These are phyloP conservation scores for Candida succiphila DNA, from an alignment of 805 yeast species.

Conservation along the genomic window DNA sequence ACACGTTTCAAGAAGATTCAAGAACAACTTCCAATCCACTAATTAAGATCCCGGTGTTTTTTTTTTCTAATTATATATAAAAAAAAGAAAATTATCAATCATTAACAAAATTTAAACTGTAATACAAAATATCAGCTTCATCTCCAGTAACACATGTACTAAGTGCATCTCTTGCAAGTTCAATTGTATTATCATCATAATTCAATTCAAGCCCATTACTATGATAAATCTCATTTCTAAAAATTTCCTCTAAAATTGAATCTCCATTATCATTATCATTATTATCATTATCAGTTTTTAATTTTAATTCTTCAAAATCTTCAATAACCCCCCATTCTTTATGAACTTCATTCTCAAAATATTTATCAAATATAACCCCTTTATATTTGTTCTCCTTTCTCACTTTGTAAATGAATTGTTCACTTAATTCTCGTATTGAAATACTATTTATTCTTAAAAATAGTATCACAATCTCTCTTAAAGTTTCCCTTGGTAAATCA, in stretches of 20 bases:
- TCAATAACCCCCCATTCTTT: constrained; percentile 20
- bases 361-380: constrained; percentile 12
- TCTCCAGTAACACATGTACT: constrained; percentile 63
- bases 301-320: constrained; percentile 4
- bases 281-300: background rate
- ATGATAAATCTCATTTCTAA: constrained; percentile 19
- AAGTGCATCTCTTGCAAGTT: constrained; percentile 60
- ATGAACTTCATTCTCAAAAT: constrained; percentile 20
- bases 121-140: constrained; percentile 67
- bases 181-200: constrained; percentile 53
- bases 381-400: constrained; percentile 10
- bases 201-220: constrained; percentile 56
- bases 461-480: constrained; percentile 21
- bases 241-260: constrained; percentile 1
- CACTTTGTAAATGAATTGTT: constrained; percentile 13
- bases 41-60: background rate
- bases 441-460: constrained; percentile 22
- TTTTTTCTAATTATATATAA: background rate
- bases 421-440: constrained; percentile 16
- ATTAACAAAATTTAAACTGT: constrained; percentile 41
- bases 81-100: background rate
- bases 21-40: constrained; percentile 93
- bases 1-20: constrained; percentile 95
- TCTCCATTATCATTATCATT: background rate
- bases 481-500: constrained; percentile 15